Evolutionary conservation across 345 rosid genomes (phyloP).

Genomic region (Sisymbrium irio): DNA sequence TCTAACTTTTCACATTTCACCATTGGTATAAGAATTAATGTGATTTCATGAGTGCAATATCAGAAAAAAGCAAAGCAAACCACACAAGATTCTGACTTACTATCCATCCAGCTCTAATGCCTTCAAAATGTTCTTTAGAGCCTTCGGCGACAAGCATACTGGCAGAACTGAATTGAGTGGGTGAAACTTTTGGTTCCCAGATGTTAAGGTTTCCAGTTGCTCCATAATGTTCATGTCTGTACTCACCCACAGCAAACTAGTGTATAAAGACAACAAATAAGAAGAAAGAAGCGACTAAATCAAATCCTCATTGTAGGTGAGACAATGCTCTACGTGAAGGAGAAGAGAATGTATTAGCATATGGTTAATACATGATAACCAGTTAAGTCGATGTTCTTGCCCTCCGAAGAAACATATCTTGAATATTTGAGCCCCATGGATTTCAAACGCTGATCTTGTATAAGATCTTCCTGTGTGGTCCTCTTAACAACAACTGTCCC

Average conservation of each 20-base stretch:
- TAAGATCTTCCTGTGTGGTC: constrained; percentile 14
- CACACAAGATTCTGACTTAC: constrained; percentile 9
- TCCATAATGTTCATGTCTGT: neutral
- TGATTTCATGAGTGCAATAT: neutral
- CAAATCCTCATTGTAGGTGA: neutral
- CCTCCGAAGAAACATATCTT: neutral
- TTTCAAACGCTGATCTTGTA: neutral
- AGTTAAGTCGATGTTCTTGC: neutral
- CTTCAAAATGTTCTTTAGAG: neutral
- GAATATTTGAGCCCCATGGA: neutral
- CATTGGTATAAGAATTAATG: too few relatives aligned
- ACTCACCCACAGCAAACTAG: constrained; percentile 6
- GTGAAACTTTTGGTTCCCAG: constrained; percentile 14
- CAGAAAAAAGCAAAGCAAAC: neutral
- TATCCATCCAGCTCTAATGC: constrained; percentile 28
- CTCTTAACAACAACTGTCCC: constrained; percentile 24
- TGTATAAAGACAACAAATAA: neutral
- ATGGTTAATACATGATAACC: constrained; percentile 21
- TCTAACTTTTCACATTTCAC: neutral
- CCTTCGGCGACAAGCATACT: neutral
- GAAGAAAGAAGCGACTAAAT: neutral
- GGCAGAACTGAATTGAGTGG: constrained; percentile 12
- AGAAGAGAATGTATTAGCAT: neutral
- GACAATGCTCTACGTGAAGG: neutral
- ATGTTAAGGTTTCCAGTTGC: constrained; percentile 12